Evolutionary conservation across 768 basidiomycete species (phyloP).

Genomic region (Cystobasidium tubakii): DNA sequence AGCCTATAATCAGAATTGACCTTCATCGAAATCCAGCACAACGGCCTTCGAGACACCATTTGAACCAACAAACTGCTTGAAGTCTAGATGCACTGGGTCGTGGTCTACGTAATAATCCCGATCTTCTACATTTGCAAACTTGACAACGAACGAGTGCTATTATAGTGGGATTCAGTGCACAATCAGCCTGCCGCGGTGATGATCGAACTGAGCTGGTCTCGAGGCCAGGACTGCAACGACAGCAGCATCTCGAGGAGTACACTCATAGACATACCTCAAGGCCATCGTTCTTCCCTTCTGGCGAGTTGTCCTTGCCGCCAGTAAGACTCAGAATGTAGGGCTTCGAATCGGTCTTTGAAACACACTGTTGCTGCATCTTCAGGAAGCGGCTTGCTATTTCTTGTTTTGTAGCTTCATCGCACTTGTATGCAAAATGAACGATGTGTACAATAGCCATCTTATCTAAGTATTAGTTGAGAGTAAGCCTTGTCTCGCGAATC

Average conservation of each 20-base stretch:
- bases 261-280: slow-evolving; percentile 9
- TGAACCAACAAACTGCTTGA: background rate
- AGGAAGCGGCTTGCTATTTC: slow-evolving; percentile 11
- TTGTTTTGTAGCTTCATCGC: slow-evolving; percentile 10
- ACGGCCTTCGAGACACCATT: slow-evolving; percentile 3
- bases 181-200: background rate
- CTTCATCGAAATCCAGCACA: slow-evolving; percentile 32
- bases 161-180: background rate
- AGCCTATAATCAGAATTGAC: slow-evolving; percentile 10
- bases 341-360: slow-evolving; percentile 11
- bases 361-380: background rate
- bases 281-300: slow-evolving; percentile 18
- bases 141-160: slow-evolving; percentile 32
- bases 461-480: background rate
- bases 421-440: slow-evolving; percentile 33
- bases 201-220: background rate
- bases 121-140: slow-evolving; percentile 19
- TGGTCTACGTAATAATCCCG: slow-evolving; percentile 18
- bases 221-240: background rate
- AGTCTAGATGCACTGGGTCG: slow-evolving; percentile 27
- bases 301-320: slow-evolving; percentile 19
- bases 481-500: too few species aligned
- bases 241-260: background rate
- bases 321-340: slow-evolving; percentile 19
- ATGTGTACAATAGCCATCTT: slow-evolving; percentile 20